Percentiles rank a stretch among this genome's conserved stretches.
phyloP scores from a whole-genome alignment of 2,329 filamentous ascomycete genomes.

The Venturia carpophila region DNA sequence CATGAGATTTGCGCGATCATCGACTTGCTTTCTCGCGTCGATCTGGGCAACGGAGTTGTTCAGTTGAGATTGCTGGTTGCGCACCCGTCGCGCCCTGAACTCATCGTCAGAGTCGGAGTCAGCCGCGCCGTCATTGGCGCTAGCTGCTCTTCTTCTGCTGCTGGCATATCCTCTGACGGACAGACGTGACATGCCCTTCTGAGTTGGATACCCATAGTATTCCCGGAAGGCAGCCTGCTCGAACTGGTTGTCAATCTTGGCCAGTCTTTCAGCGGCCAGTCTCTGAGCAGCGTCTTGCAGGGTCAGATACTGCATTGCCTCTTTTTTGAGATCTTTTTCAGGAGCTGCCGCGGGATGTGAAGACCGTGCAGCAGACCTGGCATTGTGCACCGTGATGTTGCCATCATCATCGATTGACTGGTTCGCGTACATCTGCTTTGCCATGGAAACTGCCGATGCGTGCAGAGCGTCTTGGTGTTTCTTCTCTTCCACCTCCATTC shows the following conservation, averaged over 20 bases:
- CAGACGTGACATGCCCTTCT: constrained; percentile 42
- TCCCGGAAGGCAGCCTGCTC: constrained; percentile 59
- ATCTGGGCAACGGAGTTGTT: constrained; percentile 59
- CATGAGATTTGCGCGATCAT: constrained; percentile 67
- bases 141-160: constrained; percentile 48
- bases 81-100: constrained; percentile 62
- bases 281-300: constrained; percentile 83
- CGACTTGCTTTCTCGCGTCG: constrained; percentile 64
- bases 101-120: constrained; percentile 48
- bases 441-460: constrained; percentile 83
- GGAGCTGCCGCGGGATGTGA: constrained; percentile 27
- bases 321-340: constrained; percentile 44
- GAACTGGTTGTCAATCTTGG: constrained; percentile 65
- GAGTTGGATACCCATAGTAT: constrained; percentile 62
- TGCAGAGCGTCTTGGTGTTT: constrained; percentile 64
- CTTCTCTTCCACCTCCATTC: constrained; percentile 65
- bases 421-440: constrained; percentile 71
- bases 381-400: constrained; percentile 33
- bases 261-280: constrained; percentile 72
- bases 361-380: constrained; percentile 26
- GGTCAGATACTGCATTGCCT: constrained; percentile 47
- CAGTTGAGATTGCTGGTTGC: constrained; percentile 71
- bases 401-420: constrained; percentile 55
- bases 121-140: constrained; percentile 52
- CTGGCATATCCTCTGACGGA: constrained; percentile 46